Base-by-base conservation (phyloP, 495 filamentous ascomycete genomes). In the Jackrogersella minutella region DNA sequence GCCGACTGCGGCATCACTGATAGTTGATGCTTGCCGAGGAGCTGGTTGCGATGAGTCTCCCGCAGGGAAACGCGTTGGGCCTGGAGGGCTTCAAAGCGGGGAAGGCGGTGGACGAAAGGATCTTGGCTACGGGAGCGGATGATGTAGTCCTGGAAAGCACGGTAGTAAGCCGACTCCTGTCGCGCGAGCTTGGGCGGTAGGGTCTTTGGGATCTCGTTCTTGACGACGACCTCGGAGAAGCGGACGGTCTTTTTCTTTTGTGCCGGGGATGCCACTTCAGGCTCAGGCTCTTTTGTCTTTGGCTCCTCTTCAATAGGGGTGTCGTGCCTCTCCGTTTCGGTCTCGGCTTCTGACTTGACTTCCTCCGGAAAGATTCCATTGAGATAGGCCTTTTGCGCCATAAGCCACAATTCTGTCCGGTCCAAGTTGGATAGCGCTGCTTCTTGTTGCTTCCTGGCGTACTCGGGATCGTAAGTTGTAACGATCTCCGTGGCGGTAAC, bases 21-120 rank as follows among this genome's bases (percentile, higher is more conserved):
- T 19, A 86, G 74, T 74, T 93, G 87, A 72, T 90, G 94, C 68
- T 90, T 91, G 49, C 92, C 92, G 28, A 88, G 82, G 24, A 97
- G 82, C 70, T 91, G 88, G 73, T 90, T 87, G 62, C 86, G 81
- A 69, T 93, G 90, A 50, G 81, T 74, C 50, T 86, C 81, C 34
- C 82, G 80, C 65, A 91, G 78, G 17, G 83, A 85, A 14, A 93
- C 83, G 9, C 95, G 89, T 63, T 88, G 85, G 17, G 94, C 86
- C 73, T 97, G 93, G 10, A 97, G 79, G 14, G 94, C 93, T 72
- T 98, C 95, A 53, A 93, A 95, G 46, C 95, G 89, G 26, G 90
- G 85, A 62, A 90, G 87, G 3, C 91, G 88, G 73, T 97, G 90
- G 58, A 93, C 81, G 69, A 96, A 96, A 10, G 87, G 85, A 74